Evolutionary conservation across 116 monocot genomes (phyloP).

Genomic region (Dioscorea cayenensis): DNA sequence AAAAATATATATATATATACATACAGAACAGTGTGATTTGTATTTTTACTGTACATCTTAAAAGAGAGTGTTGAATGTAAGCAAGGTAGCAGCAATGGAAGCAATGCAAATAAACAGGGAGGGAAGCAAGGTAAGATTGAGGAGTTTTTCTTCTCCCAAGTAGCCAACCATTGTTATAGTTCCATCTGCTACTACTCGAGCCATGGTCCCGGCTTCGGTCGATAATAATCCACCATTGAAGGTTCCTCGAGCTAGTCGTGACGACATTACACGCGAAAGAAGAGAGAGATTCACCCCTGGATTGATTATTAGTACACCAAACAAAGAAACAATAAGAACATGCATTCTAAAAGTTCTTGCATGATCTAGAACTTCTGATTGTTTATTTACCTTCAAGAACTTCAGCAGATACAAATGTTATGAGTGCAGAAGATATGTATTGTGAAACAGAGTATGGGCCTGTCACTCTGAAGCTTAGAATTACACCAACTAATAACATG

Average conservation of each 20-base stretch:
- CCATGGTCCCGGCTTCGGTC: conserved; percentile 88
- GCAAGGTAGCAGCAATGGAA: conserved; percentile 56
- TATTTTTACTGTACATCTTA: conserved; percentile 7
- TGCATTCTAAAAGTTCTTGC: conserved; percentile 32
- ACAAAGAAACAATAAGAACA: too few species aligned
- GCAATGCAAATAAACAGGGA: conserved; percentile 58
- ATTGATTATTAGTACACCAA: conserved; percentile 1
- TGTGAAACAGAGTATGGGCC: conserved; percentile 57
- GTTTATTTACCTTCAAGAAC: conserved; percentile 87
- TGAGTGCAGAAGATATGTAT: conserved; percentile 66
- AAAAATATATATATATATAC: too few species aligned
- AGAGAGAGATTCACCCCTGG: conserved; percentile 90
- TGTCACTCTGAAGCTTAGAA: conserved; percentile 64
- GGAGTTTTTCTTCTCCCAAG: conserved; percentile 54
- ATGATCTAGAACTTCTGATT: neutral
- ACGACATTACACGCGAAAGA: conserved; percentile 82
- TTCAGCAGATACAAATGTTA: conserved; percentile 93
- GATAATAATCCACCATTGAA: conserved; percentile 87
- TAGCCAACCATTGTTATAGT: conserved; percentile 87
- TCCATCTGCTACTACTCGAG: conserved; percentile 77
- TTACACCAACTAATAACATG: conserved; percentile 54
- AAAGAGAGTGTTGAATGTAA: conserved; percentile 75
- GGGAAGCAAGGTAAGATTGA: conserved; percentile 76
- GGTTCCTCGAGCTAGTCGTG: conserved; percentile 84
- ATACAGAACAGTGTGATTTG: too few species aligned